These are phyloP conservation scores for Puccinia hordei DNA, from an alignment of 1,284 basidiomycete species.

Conservation along the genomic window DNA sequence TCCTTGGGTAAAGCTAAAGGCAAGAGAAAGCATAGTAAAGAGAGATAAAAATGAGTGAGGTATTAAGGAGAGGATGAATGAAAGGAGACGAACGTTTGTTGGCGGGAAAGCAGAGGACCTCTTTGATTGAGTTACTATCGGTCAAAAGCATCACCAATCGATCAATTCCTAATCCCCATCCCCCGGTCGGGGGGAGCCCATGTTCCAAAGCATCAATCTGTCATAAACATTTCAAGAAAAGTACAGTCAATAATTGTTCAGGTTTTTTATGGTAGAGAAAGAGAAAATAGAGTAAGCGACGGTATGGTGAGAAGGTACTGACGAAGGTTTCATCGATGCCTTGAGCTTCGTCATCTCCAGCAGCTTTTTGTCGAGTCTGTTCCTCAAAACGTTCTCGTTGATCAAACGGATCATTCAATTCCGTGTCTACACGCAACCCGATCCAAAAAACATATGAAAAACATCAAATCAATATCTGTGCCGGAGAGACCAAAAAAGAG, in stretches of 20 bases:
- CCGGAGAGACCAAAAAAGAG: no score
- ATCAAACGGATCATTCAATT: constrained; percentile 97
- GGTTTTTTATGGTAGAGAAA: constrained; percentile 53
- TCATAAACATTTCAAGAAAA: no score
- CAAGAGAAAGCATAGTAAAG: not conserved
- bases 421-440: constrained; percentile 67
- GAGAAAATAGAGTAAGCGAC: no score
- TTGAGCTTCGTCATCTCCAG: constrained; percentile 67
- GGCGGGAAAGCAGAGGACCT: constrained; percentile 60
- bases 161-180: constrained; percentile 70
- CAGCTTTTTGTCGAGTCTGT: constrained; percentile 85
- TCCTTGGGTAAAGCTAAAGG: constrained; percentile 25
- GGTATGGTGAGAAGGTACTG: constrained; percentile 61
- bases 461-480: constrained; percentile 53
- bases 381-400: constrained; percentile 95
- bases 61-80: not conserved
- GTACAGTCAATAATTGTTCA: constrained; percentile 59
- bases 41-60: not conserved
- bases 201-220: constrained; percentile 61
- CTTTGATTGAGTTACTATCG: constrained; percentile 60
- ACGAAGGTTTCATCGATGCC: constrained; percentile 72
- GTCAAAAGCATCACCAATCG: constrained; percentile 59
- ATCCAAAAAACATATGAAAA: constrained; percentile 32
- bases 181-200: constrained; percentile 93
- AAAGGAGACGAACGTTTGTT: constrained; percentile 56